Evolutionary conservation across 176 grass and related monocot species (phyloP).

Genomic region (bread wheat (Triticum aestivum)): DNA sequence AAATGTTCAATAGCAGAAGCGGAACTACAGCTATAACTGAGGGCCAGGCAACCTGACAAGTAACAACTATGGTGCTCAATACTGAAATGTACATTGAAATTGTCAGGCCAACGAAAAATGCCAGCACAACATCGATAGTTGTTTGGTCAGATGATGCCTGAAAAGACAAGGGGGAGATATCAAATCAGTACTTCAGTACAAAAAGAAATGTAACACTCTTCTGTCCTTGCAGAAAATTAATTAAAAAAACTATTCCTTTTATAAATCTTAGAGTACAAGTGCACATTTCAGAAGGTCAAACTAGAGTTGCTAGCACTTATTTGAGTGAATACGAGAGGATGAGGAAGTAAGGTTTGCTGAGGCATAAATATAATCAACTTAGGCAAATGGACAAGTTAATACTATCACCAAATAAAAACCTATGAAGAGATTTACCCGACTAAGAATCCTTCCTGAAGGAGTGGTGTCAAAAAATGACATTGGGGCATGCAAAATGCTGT

Average conservation of each 20-base stretch:
- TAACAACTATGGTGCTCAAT: constrained; percentile 65
- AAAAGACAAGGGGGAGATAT: constrained; percentile 19
- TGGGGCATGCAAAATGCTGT: constrained; percentile 88
- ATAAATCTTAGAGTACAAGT: neutral
- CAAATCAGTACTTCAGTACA: neutral
- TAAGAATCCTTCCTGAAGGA: constrained; percentile 96
- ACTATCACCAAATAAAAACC: neutral
- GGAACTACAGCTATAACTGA: constrained; percentile 80
- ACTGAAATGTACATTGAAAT: constrained; percentile 88
- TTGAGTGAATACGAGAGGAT: neutral
- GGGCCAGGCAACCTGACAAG: constrained; percentile 91
- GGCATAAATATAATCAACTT: neutral
- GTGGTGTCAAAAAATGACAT: constrained; percentile 99
- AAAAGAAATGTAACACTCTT: neutral
- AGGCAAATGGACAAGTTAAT: neutral
- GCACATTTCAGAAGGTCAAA: neutral
- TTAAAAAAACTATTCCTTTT: neutral
- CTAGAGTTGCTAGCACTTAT: neutral
- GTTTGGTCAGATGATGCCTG: constrained; percentile 98
- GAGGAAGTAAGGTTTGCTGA: neutral
- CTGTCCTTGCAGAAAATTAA: neutral
- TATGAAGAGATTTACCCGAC: constrained; percentile 53
- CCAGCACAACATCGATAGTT: constrained; percentile 75
- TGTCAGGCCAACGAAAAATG: constrained; percentile 81
- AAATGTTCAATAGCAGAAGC: constrained; percentile 76